Base-by-base conservation (phyloP, 2,329 filamentous ascomycete species). In the Cladobotryum protrusum region DNA sequence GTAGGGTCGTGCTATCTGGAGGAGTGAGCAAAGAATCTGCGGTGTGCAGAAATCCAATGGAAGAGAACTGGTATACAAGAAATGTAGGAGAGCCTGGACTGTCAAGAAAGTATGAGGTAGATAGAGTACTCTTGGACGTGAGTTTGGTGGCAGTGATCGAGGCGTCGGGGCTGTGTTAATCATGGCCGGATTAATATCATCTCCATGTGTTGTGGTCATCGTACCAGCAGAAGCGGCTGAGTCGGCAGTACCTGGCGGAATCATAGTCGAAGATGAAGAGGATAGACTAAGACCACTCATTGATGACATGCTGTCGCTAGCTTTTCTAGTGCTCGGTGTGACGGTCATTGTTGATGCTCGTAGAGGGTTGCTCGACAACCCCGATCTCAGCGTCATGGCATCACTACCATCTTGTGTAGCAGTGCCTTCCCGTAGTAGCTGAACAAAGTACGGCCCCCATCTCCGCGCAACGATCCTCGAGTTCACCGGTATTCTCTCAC, bases 371-470 rank as follows among this genome's bases (percentile, higher is more conserved):
- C 73, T 72, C 19, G 74, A 72, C 41, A 81, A 70, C 3, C 77
- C 75, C 2, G 87, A 85, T 43, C 89, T 79, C 32, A 95, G 69
- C 1, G 89, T 93, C 24, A 83, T 79, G 0, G 85, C 79, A 58
- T 96, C 90, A 48, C 82, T 81, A 2, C 85, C 87, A 47, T 87
- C 84, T 50, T 85, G 79, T 12, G 82, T 82, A 1, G 83, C 77
- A 2, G 87, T 83, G 4, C 87, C 89, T 67, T 96, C 91, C 24
- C 87, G 82, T 9, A 97, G 75, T 2, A 99, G 77, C 63, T 95
- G 89, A 49, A 96, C 89, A 69, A 99, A 97, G 65, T 95, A 96
- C 0, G 90, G 89, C 0, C 93, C 93, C 93, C 93, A 99, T 63
- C 93, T 78, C 24, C 89, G 81, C 9, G 87, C 86, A 14, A 97